Conservation (phyloP, 306 rosid species). For the Cucurbita maxima region DNA sequence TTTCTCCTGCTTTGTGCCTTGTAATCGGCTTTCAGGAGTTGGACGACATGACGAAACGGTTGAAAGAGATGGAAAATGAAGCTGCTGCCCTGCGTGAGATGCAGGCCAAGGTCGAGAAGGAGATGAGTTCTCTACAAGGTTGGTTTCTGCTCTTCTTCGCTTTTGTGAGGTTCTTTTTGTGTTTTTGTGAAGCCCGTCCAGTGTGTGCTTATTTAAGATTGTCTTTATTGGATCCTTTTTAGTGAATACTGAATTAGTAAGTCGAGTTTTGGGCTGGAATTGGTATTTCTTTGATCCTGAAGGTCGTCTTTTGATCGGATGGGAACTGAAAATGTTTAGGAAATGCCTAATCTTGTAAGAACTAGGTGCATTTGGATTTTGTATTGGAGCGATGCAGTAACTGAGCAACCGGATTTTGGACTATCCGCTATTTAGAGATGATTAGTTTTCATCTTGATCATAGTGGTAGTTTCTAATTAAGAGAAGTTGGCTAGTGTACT, state of each 20-base stretch:
- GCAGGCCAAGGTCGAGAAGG: conserved; percentile 51
- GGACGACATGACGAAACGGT: conserved; percentile 49
- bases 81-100: conserved; percentile 49
- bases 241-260: neutral
- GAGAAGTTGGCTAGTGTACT: neutral
- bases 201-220: neutral
- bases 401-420: neutral
- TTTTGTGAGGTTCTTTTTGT: neutral
- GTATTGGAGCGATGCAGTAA: neutral
- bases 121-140: conserved; percentile 50
- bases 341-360: neutral
- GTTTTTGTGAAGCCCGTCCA: neutral
- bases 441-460: neutral
- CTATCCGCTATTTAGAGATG: neutral
- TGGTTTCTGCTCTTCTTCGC: neutral
- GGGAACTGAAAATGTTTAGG: neutral
- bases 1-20: neutral
- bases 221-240: neutral
- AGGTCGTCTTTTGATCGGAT: neutral
- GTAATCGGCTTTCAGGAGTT: conserved; percentile 19
- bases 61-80: conserved; percentile 59
- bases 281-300: neutral
- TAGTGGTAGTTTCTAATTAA: neutral
- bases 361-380: neutral
- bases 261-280: neutral